A percentile compares a stretch with the other conserved stretches of the same genome.
These are phyloP conservation scores for Euphorbia lathyris DNA, from an alignment of 345 rosid genomes.

Conservation along the genomic window DNA sequence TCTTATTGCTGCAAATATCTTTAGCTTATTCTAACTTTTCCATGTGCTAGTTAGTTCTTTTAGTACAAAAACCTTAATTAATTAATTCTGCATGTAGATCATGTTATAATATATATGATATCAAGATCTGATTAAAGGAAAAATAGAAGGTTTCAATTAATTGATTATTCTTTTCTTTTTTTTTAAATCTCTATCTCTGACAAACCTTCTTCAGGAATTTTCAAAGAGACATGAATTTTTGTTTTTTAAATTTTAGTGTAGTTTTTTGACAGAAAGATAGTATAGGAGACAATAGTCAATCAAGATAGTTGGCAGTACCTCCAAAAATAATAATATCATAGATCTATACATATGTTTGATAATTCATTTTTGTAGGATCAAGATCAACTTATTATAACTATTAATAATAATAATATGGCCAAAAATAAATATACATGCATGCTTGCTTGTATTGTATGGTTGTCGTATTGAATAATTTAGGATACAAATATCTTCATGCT, in stretches of 20 bases:
- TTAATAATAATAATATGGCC: background rate
- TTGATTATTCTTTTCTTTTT: background rate
- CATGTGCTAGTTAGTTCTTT: too few relatives aligned
- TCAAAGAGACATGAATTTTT: slow-evolving; percentile 10
- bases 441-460: too few relatives aligned
- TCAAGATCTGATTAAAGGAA: background rate
- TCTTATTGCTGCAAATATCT: too few relatives aligned
- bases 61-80: too few relatives aligned
- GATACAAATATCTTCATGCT: too few relatives aligned
- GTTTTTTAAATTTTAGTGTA: background rate
- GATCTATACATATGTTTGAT: background rate
- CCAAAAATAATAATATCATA: too few relatives aligned
- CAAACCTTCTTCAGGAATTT: background rate
- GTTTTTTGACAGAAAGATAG: background rate
- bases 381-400: background rate
- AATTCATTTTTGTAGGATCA: background rate
- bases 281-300: slow-evolving; percentile 14
- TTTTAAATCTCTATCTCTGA: too few relatives aligned
- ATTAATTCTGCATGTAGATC: too few relatives aligned
- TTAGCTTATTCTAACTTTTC: slow-evolving; percentile 5
- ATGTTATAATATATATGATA: too few relatives aligned
- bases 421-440: background rate
- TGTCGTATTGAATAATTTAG: too few relatives aligned
- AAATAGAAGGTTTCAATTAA: background rate
- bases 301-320: slow-evolving; percentile 11